A percentile compares a stretch with the other conserved stretches of the same genome.
These are phyloP conservation scores for Saccharomycopsis sp. DNA, from an alignment of 805 yeast genomes.

Conservation along the genomic window DNA sequence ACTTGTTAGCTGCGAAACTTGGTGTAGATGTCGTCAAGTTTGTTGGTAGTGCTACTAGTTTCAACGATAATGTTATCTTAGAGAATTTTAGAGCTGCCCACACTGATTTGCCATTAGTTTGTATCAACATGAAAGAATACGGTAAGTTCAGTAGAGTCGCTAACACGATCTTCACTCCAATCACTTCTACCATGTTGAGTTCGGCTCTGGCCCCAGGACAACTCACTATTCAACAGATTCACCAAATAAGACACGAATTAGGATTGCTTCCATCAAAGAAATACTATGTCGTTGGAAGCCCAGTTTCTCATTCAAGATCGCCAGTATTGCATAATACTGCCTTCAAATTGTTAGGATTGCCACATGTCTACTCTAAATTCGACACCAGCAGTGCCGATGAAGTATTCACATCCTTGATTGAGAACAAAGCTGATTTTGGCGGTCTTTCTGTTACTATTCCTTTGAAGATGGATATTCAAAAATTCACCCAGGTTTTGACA, in stretches of 20 bases:
- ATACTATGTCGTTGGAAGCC: slow-evolving; percentile 74
- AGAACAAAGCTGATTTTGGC: slow-evolving; percentile 52
- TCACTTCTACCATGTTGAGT: slow-evolving; percentile 65
- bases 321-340: slow-evolving; percentile 83
- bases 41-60: slow-evolving; percentile 64
- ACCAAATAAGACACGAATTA: slow-evolving; percentile 46
- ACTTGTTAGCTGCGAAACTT: slow-evolving; percentile 55
- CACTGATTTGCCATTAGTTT: slow-evolving; percentile 59
- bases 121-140: slow-evolving; percentile 68
- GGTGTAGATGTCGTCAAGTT: slow-evolving; percentile 75
- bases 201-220: slow-evolving; percentile 77
- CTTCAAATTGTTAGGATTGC: slow-evolving; percentile 68
- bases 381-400: slow-evolving; percentile 60
- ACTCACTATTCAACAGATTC: slow-evolving; percentile 58
- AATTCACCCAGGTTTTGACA: slow-evolving; percentile 55
- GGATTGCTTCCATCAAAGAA: slow-evolving; percentile 57
- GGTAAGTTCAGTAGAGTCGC: slow-evolving; percentile 79
- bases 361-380: slow-evolving; percentile 58
- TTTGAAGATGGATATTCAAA: slow-evolving; percentile 72
- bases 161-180: slow-evolving; percentile 75
- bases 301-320: slow-evolving; percentile 81
- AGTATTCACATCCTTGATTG: slow-evolving; percentile 33
- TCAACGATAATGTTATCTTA: slow-evolving; percentile 62
- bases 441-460: slow-evolving; percentile 98
- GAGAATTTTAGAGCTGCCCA: slow-evolving; percentile 63